Base-by-base conservation (phyloP, 75 land plant species). In the Pinus albicaulis region DNA sequence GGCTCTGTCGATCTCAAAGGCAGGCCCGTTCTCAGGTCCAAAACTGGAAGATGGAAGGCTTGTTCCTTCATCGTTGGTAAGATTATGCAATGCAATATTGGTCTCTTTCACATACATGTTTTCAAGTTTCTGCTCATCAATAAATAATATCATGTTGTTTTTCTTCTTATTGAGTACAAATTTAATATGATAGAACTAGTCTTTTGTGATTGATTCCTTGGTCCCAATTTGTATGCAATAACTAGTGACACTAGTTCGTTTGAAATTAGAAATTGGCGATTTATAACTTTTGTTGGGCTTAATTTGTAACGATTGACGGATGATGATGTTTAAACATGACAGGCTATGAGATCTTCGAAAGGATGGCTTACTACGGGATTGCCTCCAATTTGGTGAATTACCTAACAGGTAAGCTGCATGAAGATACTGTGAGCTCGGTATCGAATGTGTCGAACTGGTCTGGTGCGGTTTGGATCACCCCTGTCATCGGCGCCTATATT, bases 351-450 rank as follows among this genome's bases (percentile, higher is more conserved):
- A 83, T 88, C 26, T 87, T 87, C 72, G 94, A 92, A 75, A 85
- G 94, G 72, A 78, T 92, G 77, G 92, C 94, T 1, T 92, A 83
- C 81, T 90, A 86, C 77, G 93, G 93, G 90, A 83, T 89, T 14
- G 85, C 90, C 23, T 77, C 93, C 55, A 88, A 90, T 73, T 69
- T 92, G 52, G 85, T 88, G 71, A 83, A 71, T n/a, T 91, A 91
- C 57, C 76, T 91, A 74, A 88, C 93, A 44, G 81, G 69, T 12
- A 75, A 80, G 60, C 88, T 93, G 17, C 91, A 87, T 60, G 88
- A 93, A 80, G 91, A 79, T 41, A 88, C 88, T 7, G 80, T 84
- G 15, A 66, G 20, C 0, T 74, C 84, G 5, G 34, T 84, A 2
- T 76, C 57, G 23, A 71, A 81, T 76, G 85, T 82, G 31, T 76